Conservation (phyloP, 805 yeast genomes). For the Wickerhamomyces sydowiorum region DNA sequence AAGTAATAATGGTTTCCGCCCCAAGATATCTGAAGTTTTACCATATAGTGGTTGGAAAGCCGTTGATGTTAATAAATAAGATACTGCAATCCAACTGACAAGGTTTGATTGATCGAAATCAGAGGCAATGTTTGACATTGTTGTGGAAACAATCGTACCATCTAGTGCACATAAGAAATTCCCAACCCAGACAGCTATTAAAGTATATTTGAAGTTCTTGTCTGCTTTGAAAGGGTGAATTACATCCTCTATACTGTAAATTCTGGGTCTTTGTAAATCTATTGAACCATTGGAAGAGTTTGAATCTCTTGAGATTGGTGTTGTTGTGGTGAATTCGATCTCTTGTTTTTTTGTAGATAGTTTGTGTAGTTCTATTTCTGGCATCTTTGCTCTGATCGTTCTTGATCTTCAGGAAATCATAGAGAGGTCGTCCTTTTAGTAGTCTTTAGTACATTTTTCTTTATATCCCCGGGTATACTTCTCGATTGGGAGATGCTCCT, state of each 20-base stretch:
- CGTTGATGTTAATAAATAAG: conserved; percentile 61
- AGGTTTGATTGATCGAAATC: conserved; percentile 46
- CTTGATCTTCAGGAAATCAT: no score
- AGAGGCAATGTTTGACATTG: conserved; percentile 53
- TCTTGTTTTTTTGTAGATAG: neutral
- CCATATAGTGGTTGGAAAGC: conserved; percentile 76
- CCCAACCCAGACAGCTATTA: conserved; percentile 36
- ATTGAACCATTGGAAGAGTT: neutral
- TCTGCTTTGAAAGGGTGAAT: neutral
- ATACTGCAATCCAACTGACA: conserved; percentile 68
- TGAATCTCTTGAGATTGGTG: neutral
- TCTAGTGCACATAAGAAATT: conserved; percentile 51
- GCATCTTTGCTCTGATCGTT: neutral
- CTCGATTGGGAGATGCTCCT: no score
- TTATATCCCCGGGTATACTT: no score
- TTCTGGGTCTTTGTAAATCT: neutral
- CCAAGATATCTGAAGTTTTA: conserved; percentile 59
- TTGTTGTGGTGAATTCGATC: neutral
- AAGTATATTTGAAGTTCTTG: conserved; percentile 7
- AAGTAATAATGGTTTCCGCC: conserved; percentile 41
- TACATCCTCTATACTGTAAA: neutral
- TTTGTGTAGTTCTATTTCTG: neutral
- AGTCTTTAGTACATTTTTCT: no score
- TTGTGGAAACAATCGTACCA: conserved; percentile 54
- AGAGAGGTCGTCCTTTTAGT: no score